Percentiles rank a stretch among this genome's conserved stretches.
Evolutionary conservation across 495 filamentous ascomycete genomes (phyloP).

Genomic region (Darksidea phi): DNA sequence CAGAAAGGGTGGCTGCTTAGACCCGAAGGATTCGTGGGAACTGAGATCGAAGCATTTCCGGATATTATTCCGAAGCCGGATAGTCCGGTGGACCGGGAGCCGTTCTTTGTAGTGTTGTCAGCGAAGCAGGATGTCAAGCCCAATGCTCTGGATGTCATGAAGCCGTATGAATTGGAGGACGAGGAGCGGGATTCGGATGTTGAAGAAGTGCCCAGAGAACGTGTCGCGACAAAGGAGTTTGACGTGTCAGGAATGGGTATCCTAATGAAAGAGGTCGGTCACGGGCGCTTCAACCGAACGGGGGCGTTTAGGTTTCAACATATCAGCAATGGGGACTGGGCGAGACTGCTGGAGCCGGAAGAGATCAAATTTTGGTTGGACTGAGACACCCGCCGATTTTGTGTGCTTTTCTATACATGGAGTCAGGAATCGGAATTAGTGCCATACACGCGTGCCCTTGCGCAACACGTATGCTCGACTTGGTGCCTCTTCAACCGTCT

Average conservation of each 20-base stretch:
- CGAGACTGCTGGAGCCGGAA: slow-evolving; percentile 6
- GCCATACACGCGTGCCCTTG: slow-evolving; percentile 7
- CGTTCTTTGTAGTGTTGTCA: slow-evolving; percentile 15
- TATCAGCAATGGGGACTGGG: neutral
- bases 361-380: slow-evolving; percentile 20
- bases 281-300: slow-evolving; percentile 6
- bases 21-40: neutral
- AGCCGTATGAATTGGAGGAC: neutral
- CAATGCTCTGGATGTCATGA: neutral
- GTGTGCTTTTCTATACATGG: too few relatives aligned
- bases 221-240: neutral
- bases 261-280: slow-evolving; percentile 2
- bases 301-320: slow-evolving; percentile 11
- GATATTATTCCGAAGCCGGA: slow-evolving; percentile 11
- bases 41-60: slow-evolving; percentile 11
- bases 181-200: neutral
- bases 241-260: slow-evolving; percentile 16
- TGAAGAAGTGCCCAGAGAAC: neutral
- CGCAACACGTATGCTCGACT: slow-evolving; percentile 1
- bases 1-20: slow-evolving; percentile 8
- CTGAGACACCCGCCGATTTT: too few relatives aligned
- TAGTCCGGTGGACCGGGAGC: neutral
- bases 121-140: slow-evolving; percentile 3
- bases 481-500: neutral
- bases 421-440: too few relatives aligned